Conservation (phyloP, 257 asterid genomes). For the Cinchona pubescens region DNA sequence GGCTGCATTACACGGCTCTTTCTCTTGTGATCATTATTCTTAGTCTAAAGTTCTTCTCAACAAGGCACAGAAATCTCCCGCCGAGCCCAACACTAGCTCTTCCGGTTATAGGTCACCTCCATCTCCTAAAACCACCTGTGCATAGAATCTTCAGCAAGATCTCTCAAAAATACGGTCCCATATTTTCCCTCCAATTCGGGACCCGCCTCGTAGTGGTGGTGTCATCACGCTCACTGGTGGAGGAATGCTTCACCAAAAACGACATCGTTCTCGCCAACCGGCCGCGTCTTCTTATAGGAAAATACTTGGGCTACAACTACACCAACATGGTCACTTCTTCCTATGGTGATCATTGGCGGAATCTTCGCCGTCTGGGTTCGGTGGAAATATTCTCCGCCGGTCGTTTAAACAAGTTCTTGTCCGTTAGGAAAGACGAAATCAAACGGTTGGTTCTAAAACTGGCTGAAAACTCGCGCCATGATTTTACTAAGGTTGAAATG, state of each 20-base stretch:
- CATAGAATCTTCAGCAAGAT: constrained; percentile 23
- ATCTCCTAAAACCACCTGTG: constrained; percentile 50
- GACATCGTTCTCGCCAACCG: constrained; percentile 52
- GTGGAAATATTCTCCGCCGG: constrained; percentile 42
- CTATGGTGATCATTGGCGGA: constrained; percentile 63
- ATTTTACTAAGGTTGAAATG: constrained; percentile 32
- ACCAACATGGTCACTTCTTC: constrained; percentile 25
- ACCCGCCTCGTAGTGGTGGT: constrained; percentile 46
- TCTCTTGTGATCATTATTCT: too few species aligned
- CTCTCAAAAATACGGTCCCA: constrained; percentile 46
- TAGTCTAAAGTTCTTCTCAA: background rate
- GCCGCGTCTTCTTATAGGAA: constrained; percentile 35
- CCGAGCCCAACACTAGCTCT: constrained; percentile 39
- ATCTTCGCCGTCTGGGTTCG: constrained; percentile 45
- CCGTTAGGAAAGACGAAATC: constrained; percentile 38
- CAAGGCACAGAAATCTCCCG: constrained; percentile 32
- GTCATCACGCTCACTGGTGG: constrained; percentile 41
- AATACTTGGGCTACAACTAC: constrained; percentile 50
- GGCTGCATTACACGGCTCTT: too few species aligned
- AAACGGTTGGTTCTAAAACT: constrained; percentile 26
- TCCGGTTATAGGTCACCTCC: constrained; percentile 54
- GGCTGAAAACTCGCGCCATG: background rate
- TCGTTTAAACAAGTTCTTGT: constrained; percentile 43
- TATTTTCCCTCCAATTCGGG: constrained; percentile 50
- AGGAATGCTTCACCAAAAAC: constrained; percentile 63